Evolutionary conservation across 208 protist species (phyloP), one percentile per base, ranked within the genome.

Genomic region (Trypanosoma melophagium): DNA sequence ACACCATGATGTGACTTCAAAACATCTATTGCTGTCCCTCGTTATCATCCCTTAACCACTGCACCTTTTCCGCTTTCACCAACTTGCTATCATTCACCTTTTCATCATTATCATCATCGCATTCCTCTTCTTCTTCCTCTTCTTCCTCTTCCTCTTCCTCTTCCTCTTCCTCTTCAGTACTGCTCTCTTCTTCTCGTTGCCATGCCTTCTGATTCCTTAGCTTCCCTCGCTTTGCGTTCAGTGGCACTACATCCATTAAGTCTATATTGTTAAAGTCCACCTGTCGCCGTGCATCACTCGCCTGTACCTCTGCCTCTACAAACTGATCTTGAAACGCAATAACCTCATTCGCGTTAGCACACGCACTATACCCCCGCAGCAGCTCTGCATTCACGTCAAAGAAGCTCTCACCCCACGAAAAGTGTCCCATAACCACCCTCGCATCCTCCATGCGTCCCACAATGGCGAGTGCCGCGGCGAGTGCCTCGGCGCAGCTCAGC

Each of bases 391-490:
- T 99, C 12, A 99, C 72, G 55, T 94, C 80, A 60, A 99, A 96
- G 69, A 99, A 99, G 21, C 81, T 88, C 12, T 86, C 82, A 28
- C 98, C 99, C 97, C 97, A 99, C 42, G 89, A 95, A 60, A 99
- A 99, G 69, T 97, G 93, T 31, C 83, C 84, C 64, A 99, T 71
- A 9, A 99, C 71, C 53, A 80, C 69, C 16, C 87, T 73, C 0
- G 97, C 98, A 25, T 97, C 88, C 35, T 98, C 87, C 60, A 87
- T 76, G 24, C 97, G 67, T 22, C 97, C 97, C 14, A 85, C 87
- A 62, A 99, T 98, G 35, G 84, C 98, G 41, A 99, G 78, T 50
- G 96, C 88, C 1, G 93, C 98, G 2, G 97, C 97, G 50, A 99
- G 74, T 17, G 98, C 98, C 77, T 99, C 98, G 0, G 95, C 98